These are phyloP conservation scores for Aureobasidium sp. DNA, from an alignment of 2,329 filamentous ascomycete species.

Conservation along the genomic window DNA sequence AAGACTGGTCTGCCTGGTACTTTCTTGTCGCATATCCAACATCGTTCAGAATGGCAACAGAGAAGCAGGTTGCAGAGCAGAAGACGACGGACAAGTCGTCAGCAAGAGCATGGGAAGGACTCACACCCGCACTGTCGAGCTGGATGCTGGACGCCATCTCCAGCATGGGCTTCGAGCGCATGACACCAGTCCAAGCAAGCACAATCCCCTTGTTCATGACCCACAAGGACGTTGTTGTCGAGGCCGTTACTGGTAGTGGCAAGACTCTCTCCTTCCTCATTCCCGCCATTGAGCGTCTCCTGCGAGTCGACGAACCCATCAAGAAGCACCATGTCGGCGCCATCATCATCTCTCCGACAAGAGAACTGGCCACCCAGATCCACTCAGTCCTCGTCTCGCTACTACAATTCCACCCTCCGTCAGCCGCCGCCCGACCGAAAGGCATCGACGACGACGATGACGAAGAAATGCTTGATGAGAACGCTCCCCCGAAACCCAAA, in stretches of 20 bases:
- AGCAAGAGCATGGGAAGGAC: conserved; percentile 56
- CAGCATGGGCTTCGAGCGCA: conserved; percentile 75
- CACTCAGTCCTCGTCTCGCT: conserved; percentile 70
- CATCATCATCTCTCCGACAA: conserved; percentile 85
- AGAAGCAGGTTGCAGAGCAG: background rate
- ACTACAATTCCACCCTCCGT: conserved; percentile 73
- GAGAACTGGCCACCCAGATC: conserved; percentile 88
- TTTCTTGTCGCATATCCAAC: background rate
- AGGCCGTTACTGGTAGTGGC: conserved; percentile 84
- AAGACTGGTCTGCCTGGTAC: background rate
- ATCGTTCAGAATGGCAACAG: background rate
- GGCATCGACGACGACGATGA: conserved; percentile 27
- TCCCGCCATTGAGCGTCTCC: conserved; percentile 71
- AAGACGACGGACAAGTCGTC: conserved; percentile 20
- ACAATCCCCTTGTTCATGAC: conserved; percentile 80
- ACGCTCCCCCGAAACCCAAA: conserved; percentile 29
- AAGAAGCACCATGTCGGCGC: conserved; percentile 86
- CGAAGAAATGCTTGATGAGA: conserved; percentile 31
- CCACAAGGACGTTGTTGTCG: conserved; percentile 88
- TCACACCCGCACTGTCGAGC: conserved; percentile 63
- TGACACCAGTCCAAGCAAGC: conserved; percentile 89
- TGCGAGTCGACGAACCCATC: conserved; percentile 70
- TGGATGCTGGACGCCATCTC: conserved; percentile 81
- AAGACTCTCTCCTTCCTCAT: conserved; percentile 85
- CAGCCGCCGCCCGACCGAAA: conserved; percentile 53